These are phyloP conservation scores for Coemansia sp. DNA, from an alignment of 192 early-diverging fungal species.

Conservation along the genomic window DNA sequence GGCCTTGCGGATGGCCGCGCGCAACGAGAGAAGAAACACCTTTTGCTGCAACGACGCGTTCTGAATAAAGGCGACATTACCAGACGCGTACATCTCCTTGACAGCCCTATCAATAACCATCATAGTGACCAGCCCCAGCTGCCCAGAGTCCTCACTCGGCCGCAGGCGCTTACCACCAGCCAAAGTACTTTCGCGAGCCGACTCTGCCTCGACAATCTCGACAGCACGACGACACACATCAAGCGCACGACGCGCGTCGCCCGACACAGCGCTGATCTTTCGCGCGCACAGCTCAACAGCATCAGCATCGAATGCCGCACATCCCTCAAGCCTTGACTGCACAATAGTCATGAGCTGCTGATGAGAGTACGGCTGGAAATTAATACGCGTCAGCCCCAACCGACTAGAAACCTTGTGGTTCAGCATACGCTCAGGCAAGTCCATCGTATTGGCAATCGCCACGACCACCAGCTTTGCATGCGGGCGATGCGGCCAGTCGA, in stretches of 20 bases:
- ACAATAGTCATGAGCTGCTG: conserved; percentile 88
- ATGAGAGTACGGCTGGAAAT: conserved; percentile 91
- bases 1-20: conserved; percentile 61
- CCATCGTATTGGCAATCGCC: conserved; percentile 99
- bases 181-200: neutral
- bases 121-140: conserved; percentile 57
- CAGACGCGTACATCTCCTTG: conserved; percentile 86
- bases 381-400: conserved; percentile 85
- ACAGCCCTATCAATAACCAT: conserved; percentile 76
- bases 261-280: conserved; percentile 94
- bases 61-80: conserved; percentile 72
- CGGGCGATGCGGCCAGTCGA: conserved; percentile 92
- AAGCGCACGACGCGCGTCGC: conserved; percentile 92
- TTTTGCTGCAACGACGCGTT: conserved; percentile 81
- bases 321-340: conserved; percentile 74
- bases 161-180: neutral
- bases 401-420: conserved; percentile 89
- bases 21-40: conserved; percentile 78
- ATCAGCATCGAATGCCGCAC: conserved; percentile 71
- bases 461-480: conserved; percentile 88
- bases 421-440: conserved; percentile 91
- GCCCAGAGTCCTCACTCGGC: neutral
- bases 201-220: conserved; percentile 66
- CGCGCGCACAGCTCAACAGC: conserved; percentile 94
- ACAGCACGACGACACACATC: conserved; percentile 89